Evolutionary conservation across 2,329 filamentous ascomycete species (phyloP).

Genomic region (Dothidotthia symphoricarpi): DNA sequence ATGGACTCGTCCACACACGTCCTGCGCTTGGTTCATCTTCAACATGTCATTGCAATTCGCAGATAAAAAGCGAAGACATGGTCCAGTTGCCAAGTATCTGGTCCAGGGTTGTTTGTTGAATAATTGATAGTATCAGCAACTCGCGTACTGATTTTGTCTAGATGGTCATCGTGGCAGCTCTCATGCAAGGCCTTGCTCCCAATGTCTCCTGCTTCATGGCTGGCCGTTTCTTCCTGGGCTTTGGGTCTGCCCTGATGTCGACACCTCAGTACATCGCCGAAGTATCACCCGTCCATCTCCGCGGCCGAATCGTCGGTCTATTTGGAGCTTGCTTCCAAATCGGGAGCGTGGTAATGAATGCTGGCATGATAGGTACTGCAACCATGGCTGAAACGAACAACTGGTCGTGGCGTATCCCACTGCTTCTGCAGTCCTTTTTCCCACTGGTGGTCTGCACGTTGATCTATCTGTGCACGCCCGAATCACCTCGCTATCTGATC

Average conservation of each 20-base stretch:
- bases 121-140: too few relatives aligned
- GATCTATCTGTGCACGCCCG: conserved; percentile 40
- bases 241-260: conserved; percentile 41
- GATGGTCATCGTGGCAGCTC: conserved; percentile 47
- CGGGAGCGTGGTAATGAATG: conserved; percentile 46
- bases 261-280: conserved; percentile 45
- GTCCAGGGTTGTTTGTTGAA: too few relatives aligned
- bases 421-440: conserved; percentile 51
- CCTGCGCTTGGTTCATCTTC: too few relatives aligned
- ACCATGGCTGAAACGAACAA: conserved; percentile 30
- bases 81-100: too few relatives aligned
- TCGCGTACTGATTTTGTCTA: too few relatives aligned
- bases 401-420: conserved; percentile 22
- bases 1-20: too few relatives aligned
- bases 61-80: too few relatives aligned
- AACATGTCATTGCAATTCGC: too few relatives aligned
- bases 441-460: conserved; percentile 39
- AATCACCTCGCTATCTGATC: conserved; percentile 45
- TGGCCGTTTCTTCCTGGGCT: conserved; percentile 42
- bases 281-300: conserved; percentile 31
- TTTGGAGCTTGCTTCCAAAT: conserved; percentile 51
- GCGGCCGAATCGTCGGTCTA: conserved; percentile 49
- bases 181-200: conserved; percentile 37
- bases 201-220: conserved; percentile 41
- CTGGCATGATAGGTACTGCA: conserved; percentile 46